Evolutionary conservation across 345 rosid species (phyloP), one percentile per base, ranked within the genome.

Genomic region (Pistacia vera): DNA sequence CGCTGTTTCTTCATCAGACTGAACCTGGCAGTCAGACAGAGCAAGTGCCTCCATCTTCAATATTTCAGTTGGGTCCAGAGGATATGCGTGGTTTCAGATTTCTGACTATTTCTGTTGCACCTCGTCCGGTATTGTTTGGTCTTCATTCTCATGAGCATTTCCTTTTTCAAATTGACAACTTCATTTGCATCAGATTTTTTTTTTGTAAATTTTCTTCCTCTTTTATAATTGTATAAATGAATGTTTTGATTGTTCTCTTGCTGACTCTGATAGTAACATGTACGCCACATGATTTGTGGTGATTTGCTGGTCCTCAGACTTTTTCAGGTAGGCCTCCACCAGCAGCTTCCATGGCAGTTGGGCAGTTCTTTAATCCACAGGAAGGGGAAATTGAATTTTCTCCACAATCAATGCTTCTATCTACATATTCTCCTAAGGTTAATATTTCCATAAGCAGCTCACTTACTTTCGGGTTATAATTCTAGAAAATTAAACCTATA

Each of bases 11-110:
- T 80, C 81, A 52, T 78, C 85, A 96, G 99, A 81, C 90, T 33
- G 98, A 96, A 85, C 99, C 99, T 66, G 99, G 99, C 61, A 91
- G 98, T 87, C 97, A 96, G 85, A 96, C 99, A 8, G 99, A 96
- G 88, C 99, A 96, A 86, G 92, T 97, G 12, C 97, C 99, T 85
- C 99, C 99, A 75, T 92, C 99, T 80, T 90, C 94, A 64, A 86
- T 93, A 63, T 84, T 96, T 85, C 67, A 70, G 79, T 87, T 96
- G 82, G 86, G 81, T 73, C 98, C 97, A 22, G 88, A 91, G 74
- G 97, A 93, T 76, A 85, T 92, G 97, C 85, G 0, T 54, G 95
- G 97, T 66, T 93, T 91, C 87, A 88, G 92, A 85, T 96, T 93
- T 83, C 82, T 93, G 84, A 93, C 98, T n/a, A 86, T 96, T 72